Conservation (phyloP, 306 rosid species). For the Pueraria montana region DNA sequence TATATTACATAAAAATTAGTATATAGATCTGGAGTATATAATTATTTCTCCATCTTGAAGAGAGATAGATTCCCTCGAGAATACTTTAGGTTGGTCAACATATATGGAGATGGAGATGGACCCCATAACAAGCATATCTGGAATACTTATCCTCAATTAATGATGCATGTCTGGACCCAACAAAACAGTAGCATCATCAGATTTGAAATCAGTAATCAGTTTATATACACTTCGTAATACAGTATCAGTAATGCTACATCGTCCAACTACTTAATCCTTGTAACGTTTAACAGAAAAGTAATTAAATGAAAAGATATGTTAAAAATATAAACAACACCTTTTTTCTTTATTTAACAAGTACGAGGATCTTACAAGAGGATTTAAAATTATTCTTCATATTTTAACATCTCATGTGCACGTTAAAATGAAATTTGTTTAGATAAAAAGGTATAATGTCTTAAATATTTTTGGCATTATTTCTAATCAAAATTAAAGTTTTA, state of each 20-base stretch:
- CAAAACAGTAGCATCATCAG: neutral
- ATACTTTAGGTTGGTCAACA: neutral
- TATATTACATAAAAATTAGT: neutral
- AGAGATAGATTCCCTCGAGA: neutral
- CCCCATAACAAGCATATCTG: conserved; percentile 16
- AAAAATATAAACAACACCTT: neutral
- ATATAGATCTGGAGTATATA: neutral
- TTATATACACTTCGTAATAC: neutral
- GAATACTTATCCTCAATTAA: neutral
- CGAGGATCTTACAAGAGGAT: neutral
- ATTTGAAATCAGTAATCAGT: neutral
- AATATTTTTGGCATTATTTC: neutral
- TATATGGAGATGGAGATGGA: conserved; percentile 22
- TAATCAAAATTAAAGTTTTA: neutral
- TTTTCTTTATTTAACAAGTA: neutral
- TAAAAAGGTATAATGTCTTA: neutral
- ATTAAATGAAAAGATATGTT: neutral
- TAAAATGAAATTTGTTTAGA: neutral
- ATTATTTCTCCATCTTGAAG: neutral
- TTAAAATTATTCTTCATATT: neutral
- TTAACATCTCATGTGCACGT: neutral
- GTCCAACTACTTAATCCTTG: neutral
- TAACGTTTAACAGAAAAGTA: neutral
- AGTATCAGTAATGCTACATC: neutral
- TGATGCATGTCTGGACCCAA: conserved; percentile 16